These are phyloP conservation scores for Rubroboletus pulcherrimus DNA, from an alignment of 768 basidiomycete genomes.

Conservation along the genomic window DNA sequence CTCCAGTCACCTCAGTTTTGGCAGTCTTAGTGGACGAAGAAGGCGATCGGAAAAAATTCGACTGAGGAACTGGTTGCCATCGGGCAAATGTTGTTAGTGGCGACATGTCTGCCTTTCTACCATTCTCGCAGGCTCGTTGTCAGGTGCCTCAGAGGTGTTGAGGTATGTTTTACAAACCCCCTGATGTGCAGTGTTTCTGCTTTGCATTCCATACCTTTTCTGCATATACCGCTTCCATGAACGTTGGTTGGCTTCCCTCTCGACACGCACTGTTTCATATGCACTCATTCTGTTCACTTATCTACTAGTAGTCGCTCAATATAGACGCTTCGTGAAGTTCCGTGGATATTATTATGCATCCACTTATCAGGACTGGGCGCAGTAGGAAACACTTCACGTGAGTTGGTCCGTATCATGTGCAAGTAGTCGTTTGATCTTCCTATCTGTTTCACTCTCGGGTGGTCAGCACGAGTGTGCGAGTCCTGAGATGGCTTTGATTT, in stretches of 20 bases:
- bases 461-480: neutral
- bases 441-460: neutral
- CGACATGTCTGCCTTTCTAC: neutral
- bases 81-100: constrained; percentile 62
- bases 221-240: constrained; percentile 17
- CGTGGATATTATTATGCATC: neutral
- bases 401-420: neutral
- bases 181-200: constrained; percentile 6
- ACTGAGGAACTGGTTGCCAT: constrained; percentile 58
- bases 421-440: neutral
- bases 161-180: constrained; percentile 16
- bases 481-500: neutral
- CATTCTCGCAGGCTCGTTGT: neutral
- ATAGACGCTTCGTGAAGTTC: constrained; percentile 17
- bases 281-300: constrained; percentile 16
- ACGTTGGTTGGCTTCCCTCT: constrained; percentile 3
- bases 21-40: constrained; percentile 70
- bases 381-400: neutral
- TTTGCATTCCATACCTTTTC: constrained; percentile 26
- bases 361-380: neutral
- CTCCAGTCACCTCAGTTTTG: constrained; percentile 85
- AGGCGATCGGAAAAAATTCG: constrained; percentile 57
- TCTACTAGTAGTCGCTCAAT: constrained; percentile 20
- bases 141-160: neutral
- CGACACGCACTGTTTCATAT: constrained; percentile 10